Percentiles rank a stretch among this genome's conserved stretches.
phyloP scores from a whole-genome alignment of 805 yeast genomes.

The Wickerhamiella dianesei region DNA sequence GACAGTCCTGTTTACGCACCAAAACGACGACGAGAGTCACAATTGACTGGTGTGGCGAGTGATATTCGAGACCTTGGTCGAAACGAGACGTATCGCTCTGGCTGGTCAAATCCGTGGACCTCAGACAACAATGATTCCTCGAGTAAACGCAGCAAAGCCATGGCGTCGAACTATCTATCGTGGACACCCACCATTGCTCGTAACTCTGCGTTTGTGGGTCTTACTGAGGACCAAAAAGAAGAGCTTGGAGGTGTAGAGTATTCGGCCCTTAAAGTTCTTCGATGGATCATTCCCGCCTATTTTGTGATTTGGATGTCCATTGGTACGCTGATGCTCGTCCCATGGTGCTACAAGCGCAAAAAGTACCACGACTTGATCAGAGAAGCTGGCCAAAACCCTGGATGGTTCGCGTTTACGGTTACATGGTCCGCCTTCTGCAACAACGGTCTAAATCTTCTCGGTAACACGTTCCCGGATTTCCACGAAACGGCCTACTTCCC shows the following conservation, averaged over 20 bases:
- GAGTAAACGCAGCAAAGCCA: constrained; percentile 8
- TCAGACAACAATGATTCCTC: neutral
- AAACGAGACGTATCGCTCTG: neutral
- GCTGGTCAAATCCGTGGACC: neutral
- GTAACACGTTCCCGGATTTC: constrained; percentile 66
- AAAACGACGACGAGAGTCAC: neutral
- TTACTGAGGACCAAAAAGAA: constrained; percentile 73
- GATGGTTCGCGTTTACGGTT: constrained; percentile 92
- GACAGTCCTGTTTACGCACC: constrained; percentile 12
- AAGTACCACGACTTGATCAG: constrained; percentile 26
- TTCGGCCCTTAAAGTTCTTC: constrained; percentile 64
- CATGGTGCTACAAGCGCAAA: constrained; percentile 33
- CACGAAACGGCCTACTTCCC: constrained; percentile 50
- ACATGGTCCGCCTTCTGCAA: constrained; percentile 72
- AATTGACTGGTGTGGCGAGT: neutral
- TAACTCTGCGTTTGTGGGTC: constrained; percentile 77
- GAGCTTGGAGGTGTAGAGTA: constrained; percentile 97
- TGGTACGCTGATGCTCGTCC: constrained; percentile 33
- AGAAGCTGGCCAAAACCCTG: constrained; percentile 49
- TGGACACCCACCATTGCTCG: constrained; percentile 88
- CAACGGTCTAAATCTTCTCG: constrained; percentile 68
- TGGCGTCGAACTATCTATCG: constrained; percentile 48
- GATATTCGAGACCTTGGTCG: neutral
- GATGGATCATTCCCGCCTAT: constrained; percentile 41
- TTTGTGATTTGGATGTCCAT: constrained; percentile 67